Evolutionary conservation across 2,329 filamentous ascomycete genomes (phyloP), one percentile per base, ranked within the genome.

Genomic region (Domatiomyces catenatus): DNA sequence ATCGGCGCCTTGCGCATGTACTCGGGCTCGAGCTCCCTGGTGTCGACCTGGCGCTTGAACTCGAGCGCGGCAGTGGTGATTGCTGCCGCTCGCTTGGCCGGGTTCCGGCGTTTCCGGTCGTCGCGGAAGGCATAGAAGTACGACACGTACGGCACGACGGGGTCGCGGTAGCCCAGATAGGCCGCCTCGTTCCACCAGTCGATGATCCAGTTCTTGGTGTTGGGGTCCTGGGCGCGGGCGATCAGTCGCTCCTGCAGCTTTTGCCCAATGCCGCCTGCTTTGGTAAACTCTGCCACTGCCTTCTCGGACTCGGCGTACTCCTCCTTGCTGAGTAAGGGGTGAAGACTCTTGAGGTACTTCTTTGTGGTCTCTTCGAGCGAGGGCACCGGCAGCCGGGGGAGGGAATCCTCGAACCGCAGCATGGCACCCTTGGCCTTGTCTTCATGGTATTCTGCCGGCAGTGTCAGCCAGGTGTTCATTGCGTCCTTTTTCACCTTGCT

Each of bases 71-170:
- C 83, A 1, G 85, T 87, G 1, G 86, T 81, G 58, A 98, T 84
- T 57, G 90, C 89, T 3, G 92, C 92, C 2, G 92, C 92, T 56
- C 92, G 85, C 76, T 93, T 94, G 56, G 84, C 83, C 0, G 92
- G 92, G 67, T 95, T 80, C 56, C 88, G 81, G 58, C 90, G 80
- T 64, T 82, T 78, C 60, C 86, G 81, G 69, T 98, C 93, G 69
- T 98, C 92, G 59, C 87, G 81, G 73, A 96, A 90, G 50, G 89
- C 95, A 74, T 98, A 98, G 73, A 98, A 98, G 77, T 98, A 98
- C 69, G 87, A 94, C 63, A 98, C 92, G 66, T 96, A 98, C 54
- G 92, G 92, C 17, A 96, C 86, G 46, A 98, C 86, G 8, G 92
- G 92, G 67, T 96, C 92, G 58, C 90, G 84, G 73, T 96, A 96